phyloP scores from a whole-genome alignment of 1,284 basidiomycete genomes.

The Rhodofomes roseus region DNA sequence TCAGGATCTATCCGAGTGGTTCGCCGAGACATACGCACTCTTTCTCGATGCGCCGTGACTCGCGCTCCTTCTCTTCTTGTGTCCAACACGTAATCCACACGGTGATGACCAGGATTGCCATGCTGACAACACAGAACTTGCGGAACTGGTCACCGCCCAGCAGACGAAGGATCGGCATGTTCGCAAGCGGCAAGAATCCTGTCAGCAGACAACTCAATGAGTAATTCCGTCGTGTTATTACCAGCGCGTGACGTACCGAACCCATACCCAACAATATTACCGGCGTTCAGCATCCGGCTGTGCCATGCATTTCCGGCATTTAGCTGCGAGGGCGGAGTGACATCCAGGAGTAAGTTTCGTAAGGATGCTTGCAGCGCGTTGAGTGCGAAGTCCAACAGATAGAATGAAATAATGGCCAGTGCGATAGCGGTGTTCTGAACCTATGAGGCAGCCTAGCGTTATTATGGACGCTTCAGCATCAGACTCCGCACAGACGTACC shows the following conservation, averaged over 20 bases:
- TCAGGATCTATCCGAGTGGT: neutral
- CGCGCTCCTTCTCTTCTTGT: constrained; percentile 73
- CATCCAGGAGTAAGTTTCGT: constrained; percentile 87
- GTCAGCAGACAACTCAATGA: constrained; percentile 1
- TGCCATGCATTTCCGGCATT: constrained; percentile 98
- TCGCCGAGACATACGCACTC: constrained; percentile 29
- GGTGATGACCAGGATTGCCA: constrained; percentile 75
- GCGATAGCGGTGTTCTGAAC: constrained; percentile 70
- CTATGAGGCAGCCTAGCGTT: too few species aligned
- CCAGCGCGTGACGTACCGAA: constrained; percentile 55
- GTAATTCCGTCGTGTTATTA: neutral
- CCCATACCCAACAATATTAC: constrained; percentile 89
- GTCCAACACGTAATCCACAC: constrained; percentile 86
- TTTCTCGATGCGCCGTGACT: constrained; percentile 38
- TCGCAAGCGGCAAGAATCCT: constrained; percentile 84
- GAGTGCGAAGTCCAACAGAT: constrained; percentile 91
- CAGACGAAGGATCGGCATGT: constrained; percentile 69
- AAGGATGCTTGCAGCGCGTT: constrained; percentile 94
- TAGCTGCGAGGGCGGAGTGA: constrained; percentile 84
- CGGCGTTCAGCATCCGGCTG: constrained; percentile 91
- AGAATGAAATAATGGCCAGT: constrained; percentile 90
- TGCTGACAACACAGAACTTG: constrained; percentile 88
- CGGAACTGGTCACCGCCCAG: constrained; percentile 95
- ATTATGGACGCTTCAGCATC: neutral
- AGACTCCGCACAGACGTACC: constrained; percentile 34